phyloP scores from a whole-genome alignment of 2,329 filamentous ascomycete genomes.

The Calonectria crousiana region DNA sequence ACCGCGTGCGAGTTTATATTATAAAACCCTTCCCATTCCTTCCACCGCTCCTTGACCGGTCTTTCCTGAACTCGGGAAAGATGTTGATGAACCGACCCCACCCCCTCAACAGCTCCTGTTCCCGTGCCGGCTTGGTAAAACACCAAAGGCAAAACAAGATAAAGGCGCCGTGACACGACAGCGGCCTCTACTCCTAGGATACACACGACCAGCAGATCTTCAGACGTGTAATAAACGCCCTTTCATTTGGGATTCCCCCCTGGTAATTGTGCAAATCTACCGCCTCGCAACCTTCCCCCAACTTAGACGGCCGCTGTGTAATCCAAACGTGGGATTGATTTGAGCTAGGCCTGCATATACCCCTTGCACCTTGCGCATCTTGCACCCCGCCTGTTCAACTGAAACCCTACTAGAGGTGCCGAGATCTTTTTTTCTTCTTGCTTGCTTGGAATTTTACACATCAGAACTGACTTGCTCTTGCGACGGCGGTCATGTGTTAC shows the following conservation, averaged over 20 bases:
- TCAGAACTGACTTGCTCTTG: background rate
- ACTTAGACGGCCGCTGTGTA: background rate
- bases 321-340: background rate
- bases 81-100: background rate
- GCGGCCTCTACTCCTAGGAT: background rate
- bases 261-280: background rate
- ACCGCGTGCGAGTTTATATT: background rate
- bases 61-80: background rate
- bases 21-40: background rate
- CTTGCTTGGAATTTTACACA: background rate
- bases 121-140: background rate
- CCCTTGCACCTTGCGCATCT: background rate
- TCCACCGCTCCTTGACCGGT: background rate
- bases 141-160: background rate
- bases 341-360: background rate
- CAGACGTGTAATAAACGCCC: background rate
- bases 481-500: background rate
- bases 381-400: background rate
- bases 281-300: background rate
- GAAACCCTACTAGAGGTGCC: background rate
- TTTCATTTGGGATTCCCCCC: background rate
- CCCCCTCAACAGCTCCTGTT: background rate
- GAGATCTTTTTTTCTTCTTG: background rate
- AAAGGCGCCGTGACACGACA: background rate
- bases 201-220: conserved; percentile 1